Percentiles rank a stretch among this genome's conserved stretches.
phyloP scores from a whole-genome alignment of 108 stramenopile genomes.

The Nitzschia putrida region DNA sequence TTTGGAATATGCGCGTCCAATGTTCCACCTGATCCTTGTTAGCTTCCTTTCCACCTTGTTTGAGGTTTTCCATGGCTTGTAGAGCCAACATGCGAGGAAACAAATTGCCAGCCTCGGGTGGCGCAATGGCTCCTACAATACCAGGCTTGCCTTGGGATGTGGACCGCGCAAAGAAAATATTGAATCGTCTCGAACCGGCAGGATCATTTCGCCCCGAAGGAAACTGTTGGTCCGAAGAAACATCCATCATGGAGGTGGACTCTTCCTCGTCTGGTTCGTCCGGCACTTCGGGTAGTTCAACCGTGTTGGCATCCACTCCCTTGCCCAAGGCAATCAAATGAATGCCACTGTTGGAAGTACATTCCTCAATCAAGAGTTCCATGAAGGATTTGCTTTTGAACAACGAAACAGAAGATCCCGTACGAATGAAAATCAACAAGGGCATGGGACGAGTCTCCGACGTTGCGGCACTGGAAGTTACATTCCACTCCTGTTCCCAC shows the following conservation, averaged over 20 bases:
- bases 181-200: constrained; percentile 86
- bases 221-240: constrained; percentile 73
- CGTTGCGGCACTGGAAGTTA: constrained; percentile 10
- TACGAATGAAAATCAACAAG: constrained; percentile 75
- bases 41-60: constrained; percentile 50
- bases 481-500: constrained; percentile 61
- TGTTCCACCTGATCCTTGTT: constrained; percentile 39
- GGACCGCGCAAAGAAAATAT: constrained; percentile 85
- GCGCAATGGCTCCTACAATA: constrained; percentile 84
- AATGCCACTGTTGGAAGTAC: constrained; percentile 59
- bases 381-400: constrained; percentile 82
- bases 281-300: constrained; percentile 35
- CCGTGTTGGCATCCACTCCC: constrained; percentile 75
- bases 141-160: constrained; percentile 73
- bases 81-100: constrained; percentile 84
- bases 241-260: constrained; percentile 50
- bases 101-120: constrained; percentile 87
- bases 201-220: constrained; percentile 88
- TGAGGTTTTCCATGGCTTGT: constrained; percentile 70
- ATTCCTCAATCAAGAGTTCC: constrained; percentile 73
- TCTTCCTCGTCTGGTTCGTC: constrained; percentile 28
- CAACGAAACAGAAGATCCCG: constrained; percentile 60
- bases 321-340: constrained; percentile 77
- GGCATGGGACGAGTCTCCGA: constrained; percentile 40
- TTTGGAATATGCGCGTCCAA: constrained; percentile 43